These are phyloP conservation scores for Aquilaria agallochum DNA, from an alignment of 441 rosid species.

Conservation along the genomic window DNA sequence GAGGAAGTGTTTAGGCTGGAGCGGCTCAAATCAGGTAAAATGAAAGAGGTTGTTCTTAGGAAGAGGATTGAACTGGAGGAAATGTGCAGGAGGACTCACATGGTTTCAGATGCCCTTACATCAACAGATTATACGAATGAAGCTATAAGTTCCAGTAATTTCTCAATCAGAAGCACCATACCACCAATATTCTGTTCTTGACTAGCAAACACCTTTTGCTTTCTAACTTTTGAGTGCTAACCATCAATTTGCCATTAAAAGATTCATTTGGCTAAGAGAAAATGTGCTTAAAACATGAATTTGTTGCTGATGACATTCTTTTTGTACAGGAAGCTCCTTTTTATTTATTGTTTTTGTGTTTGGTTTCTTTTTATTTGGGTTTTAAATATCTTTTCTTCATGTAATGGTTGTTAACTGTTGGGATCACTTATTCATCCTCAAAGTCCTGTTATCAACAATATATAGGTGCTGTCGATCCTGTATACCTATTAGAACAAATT, in stretches of 20 bases:
- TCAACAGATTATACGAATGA: constrained; percentile 42
- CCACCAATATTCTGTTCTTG: neutral
- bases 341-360: neutral
- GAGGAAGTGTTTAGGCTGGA: constrained; percentile 72
- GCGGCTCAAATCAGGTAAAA: constrained; percentile 65
- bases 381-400: neutral
- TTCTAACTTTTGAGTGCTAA: neutral
- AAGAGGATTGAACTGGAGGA: constrained; percentile 79
- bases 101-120: constrained; percentile 42
- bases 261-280: no score
- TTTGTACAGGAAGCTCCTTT: no score
- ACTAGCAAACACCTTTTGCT: neutral
- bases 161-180: neutral
- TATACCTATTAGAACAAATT: constrained; percentile 47
- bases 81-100: constrained; percentile 67
- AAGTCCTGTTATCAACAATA: constrained; percentile 1
- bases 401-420: neutral
- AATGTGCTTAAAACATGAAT: no score
- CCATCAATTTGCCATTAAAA: no score
- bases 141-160: constrained; percentile 64
- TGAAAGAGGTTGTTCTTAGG: constrained; percentile 76
- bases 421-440: no score
- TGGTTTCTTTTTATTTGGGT: neutral
- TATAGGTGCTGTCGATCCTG: constrained; percentile 60
- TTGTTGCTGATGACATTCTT: no score